These are phyloP conservation scores for Colletotrichum sojae DNA, from an alignment of 2,329 filamentous ascomycete species.

Conservation along the genomic window DNA sequence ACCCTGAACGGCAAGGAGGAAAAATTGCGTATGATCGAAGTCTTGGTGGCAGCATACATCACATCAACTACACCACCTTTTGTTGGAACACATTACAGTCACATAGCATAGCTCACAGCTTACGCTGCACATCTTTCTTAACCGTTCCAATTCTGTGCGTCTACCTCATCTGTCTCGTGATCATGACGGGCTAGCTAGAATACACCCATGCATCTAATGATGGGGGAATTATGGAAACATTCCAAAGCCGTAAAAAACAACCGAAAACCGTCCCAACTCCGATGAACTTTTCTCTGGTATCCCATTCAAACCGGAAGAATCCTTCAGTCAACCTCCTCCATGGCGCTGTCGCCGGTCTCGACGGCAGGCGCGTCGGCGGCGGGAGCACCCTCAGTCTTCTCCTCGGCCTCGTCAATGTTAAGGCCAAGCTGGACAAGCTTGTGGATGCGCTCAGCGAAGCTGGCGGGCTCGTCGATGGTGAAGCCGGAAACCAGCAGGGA, in stretches of 20 bases:
- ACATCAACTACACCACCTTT: too few species aligned
- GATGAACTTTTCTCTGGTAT: slow-evolving; percentile 52
- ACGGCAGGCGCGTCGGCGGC: slow-evolving; percentile 71
- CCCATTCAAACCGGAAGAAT: slow-evolving; percentile 48
- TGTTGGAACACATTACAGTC: too few species aligned
- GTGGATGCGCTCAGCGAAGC: slow-evolving; percentile 99
- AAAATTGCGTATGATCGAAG: too few species aligned
- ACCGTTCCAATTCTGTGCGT: slow-evolving; percentile 48
- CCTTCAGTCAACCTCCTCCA: slow-evolving; percentile 99
- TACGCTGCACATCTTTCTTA: slow-evolving; percentile 13
- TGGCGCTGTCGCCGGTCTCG: slow-evolving; percentile 88
- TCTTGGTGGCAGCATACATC: too few species aligned
- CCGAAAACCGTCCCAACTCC: slow-evolving; percentile 58
- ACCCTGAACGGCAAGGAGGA: too few species aligned
- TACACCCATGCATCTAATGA: slow-evolving; percentile 51
- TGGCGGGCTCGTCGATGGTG: slow-evolving; percentile 98
- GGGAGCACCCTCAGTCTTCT: slow-evolving; percentile 73
- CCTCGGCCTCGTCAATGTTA: slow-evolving; percentile 95
- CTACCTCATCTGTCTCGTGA: slow-evolving; percentile 58
- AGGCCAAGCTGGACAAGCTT: slow-evolving; percentile 98
- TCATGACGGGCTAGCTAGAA: slow-evolving; percentile 58
- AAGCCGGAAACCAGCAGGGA: slow-evolving; percentile 98
- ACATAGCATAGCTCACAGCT: too few species aligned
- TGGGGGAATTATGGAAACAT: slow-evolving; percentile 52
- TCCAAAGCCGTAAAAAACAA: slow-evolving; percentile 46